A percentile compares a stretch with the other conserved stretches of the same genome.
These are phyloP conservation scores for Clarireedia homoeocarpa DNA, from an alignment of 2,329 filamentous ascomycete species.

Conservation along the genomic window DNA sequence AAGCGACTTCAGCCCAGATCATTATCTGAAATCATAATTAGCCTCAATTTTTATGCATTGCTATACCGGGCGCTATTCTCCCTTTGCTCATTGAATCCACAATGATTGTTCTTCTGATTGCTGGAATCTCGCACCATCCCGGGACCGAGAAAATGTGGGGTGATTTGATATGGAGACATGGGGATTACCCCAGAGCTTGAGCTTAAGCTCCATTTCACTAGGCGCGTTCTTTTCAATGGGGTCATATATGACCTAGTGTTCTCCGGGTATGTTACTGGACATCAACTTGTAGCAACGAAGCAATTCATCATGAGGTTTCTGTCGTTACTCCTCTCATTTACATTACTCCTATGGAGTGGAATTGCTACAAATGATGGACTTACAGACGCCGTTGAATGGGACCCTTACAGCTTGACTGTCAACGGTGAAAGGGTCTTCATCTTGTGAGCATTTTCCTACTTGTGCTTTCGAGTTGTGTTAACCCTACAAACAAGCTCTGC, in stretches of 20 bases:
- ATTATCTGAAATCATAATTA: constrained; percentile 2
- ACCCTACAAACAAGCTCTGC: constrained; percentile 17
- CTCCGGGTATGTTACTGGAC: neutral
- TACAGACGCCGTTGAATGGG: constrained; percentile 41
- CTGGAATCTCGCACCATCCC: neutral
- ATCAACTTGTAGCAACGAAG: neutral
- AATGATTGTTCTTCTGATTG: constrained; percentile 3
- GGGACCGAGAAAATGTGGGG: neutral
- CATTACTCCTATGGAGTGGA: constrained; percentile 20
- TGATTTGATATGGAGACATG: neutral
- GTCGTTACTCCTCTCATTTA: constrained; percentile 19
- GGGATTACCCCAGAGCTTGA: neutral
- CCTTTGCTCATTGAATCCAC: neutral
- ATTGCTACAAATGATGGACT: constrained; percentile 34
- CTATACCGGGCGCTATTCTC: neutral
- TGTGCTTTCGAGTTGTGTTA: neutral
- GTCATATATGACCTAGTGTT: neutral
- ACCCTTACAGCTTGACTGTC: constrained; percentile 42
- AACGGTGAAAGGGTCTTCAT: constrained; percentile 42
- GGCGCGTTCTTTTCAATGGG: neutral
- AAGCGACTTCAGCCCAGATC: neutral
- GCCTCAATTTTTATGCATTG: neutral
- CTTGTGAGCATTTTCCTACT: constrained; percentile 26
- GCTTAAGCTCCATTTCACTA: neutral
- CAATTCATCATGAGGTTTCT: constrained; percentile 18